A percentile compares a stretch with the other conserved stretches of the same genome.
Evolutionary conservation across 345 rosid species (phyloP).

Genomic region (Gossypium herbaceum): DNA sequence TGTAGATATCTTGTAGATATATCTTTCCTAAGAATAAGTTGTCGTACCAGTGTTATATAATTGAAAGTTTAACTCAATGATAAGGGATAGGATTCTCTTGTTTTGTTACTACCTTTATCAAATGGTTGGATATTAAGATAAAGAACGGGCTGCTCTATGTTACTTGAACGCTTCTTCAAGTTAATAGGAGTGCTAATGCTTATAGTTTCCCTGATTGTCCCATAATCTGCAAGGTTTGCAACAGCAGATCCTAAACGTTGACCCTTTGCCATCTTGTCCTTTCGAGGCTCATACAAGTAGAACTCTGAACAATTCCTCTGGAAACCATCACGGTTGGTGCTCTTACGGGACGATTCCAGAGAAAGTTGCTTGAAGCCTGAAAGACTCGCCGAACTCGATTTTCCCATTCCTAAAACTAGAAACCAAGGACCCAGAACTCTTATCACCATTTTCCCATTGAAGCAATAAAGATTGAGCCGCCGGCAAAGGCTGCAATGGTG

Average conservation of each 20-base stretch:
- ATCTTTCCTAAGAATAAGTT: too few species aligned
- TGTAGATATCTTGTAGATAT: too few species aligned
- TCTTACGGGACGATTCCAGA: conserved; percentile 45
- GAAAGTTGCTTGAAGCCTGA: conserved; percentile 50
- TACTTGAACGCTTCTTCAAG: conserved; percentile 60
- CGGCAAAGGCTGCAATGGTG: conserved; percentile 40
- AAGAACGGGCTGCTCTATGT: background rate
- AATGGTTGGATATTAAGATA: background rate
- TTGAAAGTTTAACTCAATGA: too few species aligned
- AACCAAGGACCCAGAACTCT: conserved; percentile 55
- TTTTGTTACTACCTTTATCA: background rate
- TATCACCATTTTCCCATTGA: conserved; percentile 77
- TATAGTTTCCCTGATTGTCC: conserved; percentile 42
- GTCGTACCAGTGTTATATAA: too few species aligned
- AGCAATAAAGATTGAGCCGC: conserved; percentile 53
- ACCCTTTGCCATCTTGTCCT: conserved; percentile 58
- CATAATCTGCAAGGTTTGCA: conserved; percentile 74
- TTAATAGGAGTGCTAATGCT: conserved; percentile 47
- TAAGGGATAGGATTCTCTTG: too few species aligned
- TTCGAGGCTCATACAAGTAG: conserved; percentile 58
- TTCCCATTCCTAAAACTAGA: conserved; percentile 53
- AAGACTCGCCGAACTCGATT: conserved; percentile 58
- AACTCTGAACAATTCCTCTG: conserved; percentile 71
- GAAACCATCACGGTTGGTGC: conserved; percentile 35
- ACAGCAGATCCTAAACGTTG: conserved; percentile 71